A percentile compares a stretch with the other conserved stretches of the same genome.
Conservation (phyloP, 108 stramenopile species). For the Skeletonema menzelii region DNA sequence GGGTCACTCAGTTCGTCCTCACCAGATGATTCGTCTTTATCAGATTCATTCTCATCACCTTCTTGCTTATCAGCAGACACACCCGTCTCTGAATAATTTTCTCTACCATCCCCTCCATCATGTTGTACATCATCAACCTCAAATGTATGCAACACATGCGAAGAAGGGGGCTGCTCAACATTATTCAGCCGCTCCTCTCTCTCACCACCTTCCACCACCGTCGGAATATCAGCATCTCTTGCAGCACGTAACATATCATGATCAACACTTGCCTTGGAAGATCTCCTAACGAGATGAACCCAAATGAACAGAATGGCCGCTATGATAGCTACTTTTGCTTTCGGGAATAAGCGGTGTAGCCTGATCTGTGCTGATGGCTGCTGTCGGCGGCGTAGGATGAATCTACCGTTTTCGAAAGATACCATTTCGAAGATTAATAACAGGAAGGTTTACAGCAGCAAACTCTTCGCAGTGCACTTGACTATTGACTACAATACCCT, state of each 20-base stretch:
- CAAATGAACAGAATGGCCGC: background rate
- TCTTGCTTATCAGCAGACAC: background rate
- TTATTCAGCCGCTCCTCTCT: background rate
- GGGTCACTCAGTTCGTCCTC: background rate
- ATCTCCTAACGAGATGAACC: background rate
- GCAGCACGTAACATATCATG: slow-evolving; percentile 1
- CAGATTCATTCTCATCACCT: background rate
- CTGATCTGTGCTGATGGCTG: background rate
- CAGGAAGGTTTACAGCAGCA: slow-evolving; percentile 28
- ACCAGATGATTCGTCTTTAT: background rate
- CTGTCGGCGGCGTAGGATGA: slow-evolving; percentile 5
- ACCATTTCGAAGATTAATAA: background rate
- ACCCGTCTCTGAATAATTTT: background rate
- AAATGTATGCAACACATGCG: background rate
- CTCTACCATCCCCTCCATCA: background rate
- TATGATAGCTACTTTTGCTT: background rate
- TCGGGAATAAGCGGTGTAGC: background rate
- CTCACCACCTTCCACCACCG: background rate
- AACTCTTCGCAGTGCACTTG: no score
- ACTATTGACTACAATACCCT: no score
- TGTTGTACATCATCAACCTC: background rate
- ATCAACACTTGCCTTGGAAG: background rate
- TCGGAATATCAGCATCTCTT: slow-evolving; percentile 1
- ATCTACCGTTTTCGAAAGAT: slow-evolving; percentile 1
- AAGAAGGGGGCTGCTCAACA: background rate